phyloP scores from a whole-genome alignment of 2,329 filamentous ascomycete species.

The Microascus cirrosus region DNA sequence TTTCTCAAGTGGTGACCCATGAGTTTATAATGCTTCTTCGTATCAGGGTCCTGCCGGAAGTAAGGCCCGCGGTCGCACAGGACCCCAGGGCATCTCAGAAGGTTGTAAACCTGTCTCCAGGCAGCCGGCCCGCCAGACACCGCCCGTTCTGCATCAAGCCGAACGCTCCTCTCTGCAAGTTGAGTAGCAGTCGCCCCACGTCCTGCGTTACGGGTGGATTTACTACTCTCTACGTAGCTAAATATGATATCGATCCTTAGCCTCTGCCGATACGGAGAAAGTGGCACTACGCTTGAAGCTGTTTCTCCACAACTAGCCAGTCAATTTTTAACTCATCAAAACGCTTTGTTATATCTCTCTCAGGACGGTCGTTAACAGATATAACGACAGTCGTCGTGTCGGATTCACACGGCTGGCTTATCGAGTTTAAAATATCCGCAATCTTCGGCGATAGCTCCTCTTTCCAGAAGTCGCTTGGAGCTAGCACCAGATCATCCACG shows the following conservation, averaged over 20 bases:
- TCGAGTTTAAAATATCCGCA: constrained; percentile 5
- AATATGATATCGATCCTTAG: not conserved
- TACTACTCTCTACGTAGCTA: not conserved
- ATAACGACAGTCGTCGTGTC: constrained; percentile 9
- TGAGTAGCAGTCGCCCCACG: not conserved
- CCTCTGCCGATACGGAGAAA: not conserved
- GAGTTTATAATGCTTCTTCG: not conserved
- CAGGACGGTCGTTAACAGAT: constrained; percentile 8
- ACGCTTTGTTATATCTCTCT: constrained; percentile 10
- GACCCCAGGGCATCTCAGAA: not conserved
- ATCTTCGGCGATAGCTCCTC: constrained; percentile 8
- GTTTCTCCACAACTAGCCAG: constrained; percentile 8
- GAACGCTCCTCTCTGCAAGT: not conserved
- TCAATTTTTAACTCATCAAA: constrained; percentile 11
- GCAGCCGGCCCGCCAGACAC: not conserved
- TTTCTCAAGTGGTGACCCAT: constrained; percentile 8
- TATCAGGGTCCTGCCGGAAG: constrained; percentile 8
- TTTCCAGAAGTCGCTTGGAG: constrained; percentile 12
- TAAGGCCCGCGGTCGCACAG: not conserved
- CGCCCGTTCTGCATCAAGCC: not conserved
- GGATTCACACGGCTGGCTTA: constrained; percentile 7
- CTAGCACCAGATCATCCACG: constrained; percentile 11
- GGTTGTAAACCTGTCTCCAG: constrained; percentile 1
- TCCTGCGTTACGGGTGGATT: not conserved
- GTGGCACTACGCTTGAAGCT: not conserved